Evolutionary conservation across 768 basidiomycete genomes (phyloP).

Genomic region (Psilocybe cyanescens): DNA sequence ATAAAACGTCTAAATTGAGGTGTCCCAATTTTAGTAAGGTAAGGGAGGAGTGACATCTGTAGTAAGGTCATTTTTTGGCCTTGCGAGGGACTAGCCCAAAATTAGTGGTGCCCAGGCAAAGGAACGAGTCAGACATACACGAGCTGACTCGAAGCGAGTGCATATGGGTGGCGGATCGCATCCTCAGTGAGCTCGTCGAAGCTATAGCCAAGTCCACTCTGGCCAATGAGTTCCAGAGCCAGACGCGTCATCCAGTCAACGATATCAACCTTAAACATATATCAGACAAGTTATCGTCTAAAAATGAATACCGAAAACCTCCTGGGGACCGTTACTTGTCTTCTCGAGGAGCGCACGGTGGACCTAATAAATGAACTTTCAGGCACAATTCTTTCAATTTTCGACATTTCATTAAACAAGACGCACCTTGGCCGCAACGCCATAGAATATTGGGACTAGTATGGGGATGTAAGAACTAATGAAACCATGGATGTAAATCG

Average conservation of each 20-base stretch:
- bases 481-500: not conserved
- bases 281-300: not conserved
- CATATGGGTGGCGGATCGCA: constrained; percentile 33
- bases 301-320: constrained; percentile 20
- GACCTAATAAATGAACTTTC: constrained; percentile 22
- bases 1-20: constrained; percentile 36
- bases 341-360: constrained; percentile 28
- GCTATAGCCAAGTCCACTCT: constrained; percentile 48
- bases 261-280: constrained; percentile 33
- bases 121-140: constrained; percentile 24
- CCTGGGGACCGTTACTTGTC: constrained; percentile 32
- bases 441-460: constrained; percentile 38
- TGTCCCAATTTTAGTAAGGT: constrained; percentile 26
- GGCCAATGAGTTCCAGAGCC: constrained; percentile 55
- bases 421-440: constrained; percentile 30
- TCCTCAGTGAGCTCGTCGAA: constrained; percentile 44
- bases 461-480: not conserved
- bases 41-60: constrained; percentile 16
- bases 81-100: constrained; percentile 8
- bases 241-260: constrained; percentile 42
- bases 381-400: not conserved
- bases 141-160: constrained; percentile 31
- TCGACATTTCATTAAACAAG: not conserved
- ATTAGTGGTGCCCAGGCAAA: not conserved
- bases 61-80: constrained; percentile 7